Base-by-base conservation (phyloP, 2,329 filamentous ascomycete species). In the Metarhizium humberi region DNA sequence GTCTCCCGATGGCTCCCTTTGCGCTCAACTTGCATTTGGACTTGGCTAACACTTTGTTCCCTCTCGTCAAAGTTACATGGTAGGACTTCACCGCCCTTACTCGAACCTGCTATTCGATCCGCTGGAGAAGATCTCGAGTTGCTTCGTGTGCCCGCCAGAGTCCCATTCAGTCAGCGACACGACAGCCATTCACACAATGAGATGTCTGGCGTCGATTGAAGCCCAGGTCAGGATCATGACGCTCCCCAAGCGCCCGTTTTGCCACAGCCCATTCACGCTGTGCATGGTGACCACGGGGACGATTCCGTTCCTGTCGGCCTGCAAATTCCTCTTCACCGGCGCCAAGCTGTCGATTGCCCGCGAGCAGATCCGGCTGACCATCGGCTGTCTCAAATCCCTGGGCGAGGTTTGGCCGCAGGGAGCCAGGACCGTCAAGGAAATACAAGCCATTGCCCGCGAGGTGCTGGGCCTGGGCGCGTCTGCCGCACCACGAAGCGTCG, bases 261-360 rank as follows among this genome's bases (percentile, higher is more conserved):
- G 63, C 47, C 72, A 75, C 54, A 69, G 65, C 0, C 73, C 73
- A 0, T 75, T 75, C 45, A 62, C 61, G 0, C 71, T 68, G 0
- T 75, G 73, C 61, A 74, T 74, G 71, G 57, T 73, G 13, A 71
- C 65, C 45, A 67, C 69, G 18, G 73, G 69, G 0, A 70, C 67
- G 0, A 60, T 75, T 2, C 61, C 68, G 2, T 61, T 69, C 3
- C 59, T 69, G 3, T 72, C 73, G 0, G 72, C 72, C 2, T 74
- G 71, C 57, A 66, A 62, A 14, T 69, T 63, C 52, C 55, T 70
- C 25, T 57, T 74, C n/a, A 62, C 61, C 7, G 68, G 65, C 0
- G 60, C 62, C 30, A 63, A 71, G 16, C 58, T 74, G 5, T 59
- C 63, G 1, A 62, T 70, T 1, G 71, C 71, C n/a, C 62, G 73